Conservation (phyloP, 1,284 basidiomycete genomes). For the Rhodotorula sp. region DNA sequence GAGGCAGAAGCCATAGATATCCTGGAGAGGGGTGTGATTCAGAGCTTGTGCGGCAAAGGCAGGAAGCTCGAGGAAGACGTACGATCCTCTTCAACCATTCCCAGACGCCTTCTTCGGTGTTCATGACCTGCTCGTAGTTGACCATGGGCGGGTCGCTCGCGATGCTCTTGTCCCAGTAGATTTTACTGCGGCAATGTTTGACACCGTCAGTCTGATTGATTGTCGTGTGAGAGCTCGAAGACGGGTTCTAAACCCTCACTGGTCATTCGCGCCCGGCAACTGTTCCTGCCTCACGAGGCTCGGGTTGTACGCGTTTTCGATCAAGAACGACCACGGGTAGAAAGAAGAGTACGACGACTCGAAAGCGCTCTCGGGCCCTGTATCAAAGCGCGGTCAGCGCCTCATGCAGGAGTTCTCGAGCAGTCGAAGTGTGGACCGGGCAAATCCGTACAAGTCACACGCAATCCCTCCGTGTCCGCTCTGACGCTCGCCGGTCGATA, state of each 20-base stretch:
- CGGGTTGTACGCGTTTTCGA: constrained; percentile 71
- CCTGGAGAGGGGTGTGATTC: constrained; percentile 53
- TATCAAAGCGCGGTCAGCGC: constrained; percentile 8
- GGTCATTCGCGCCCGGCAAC: neutral
- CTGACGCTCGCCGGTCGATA: constrained; percentile 65
- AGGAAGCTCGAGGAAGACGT: constrained; percentile 46
- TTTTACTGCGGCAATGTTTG: constrained; percentile 56
- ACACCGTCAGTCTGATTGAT: neutral
- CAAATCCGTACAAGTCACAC: constrained; percentile 61
- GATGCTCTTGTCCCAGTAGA: constrained; percentile 79
- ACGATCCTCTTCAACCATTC: constrained; percentile 82
- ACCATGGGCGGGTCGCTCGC: constrained; percentile 72
- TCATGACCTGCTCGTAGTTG: constrained; percentile 72
- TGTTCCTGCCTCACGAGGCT: constrained; percentile 48
- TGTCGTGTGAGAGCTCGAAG: neutral
- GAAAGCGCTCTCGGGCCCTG: constrained; percentile 35
- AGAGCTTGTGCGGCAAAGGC: neutral
- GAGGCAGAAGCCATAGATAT: constrained; percentile 85
- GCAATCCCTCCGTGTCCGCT: constrained; percentile 63
- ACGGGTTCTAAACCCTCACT: neutral
- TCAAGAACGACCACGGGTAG: constrained; percentile 85
- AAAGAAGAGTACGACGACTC: constrained; percentile 56
- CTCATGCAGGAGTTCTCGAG: neutral
- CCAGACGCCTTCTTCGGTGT: constrained; percentile 66
- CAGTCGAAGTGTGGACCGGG: neutral